A percentile compares a stretch with the other conserved stretches of the same genome.
These are phyloP conservation scores for Daedaleopsis sinensis DNA, from an alignment of 768 basidiomycete species.

Conservation along the genomic window DNA sequence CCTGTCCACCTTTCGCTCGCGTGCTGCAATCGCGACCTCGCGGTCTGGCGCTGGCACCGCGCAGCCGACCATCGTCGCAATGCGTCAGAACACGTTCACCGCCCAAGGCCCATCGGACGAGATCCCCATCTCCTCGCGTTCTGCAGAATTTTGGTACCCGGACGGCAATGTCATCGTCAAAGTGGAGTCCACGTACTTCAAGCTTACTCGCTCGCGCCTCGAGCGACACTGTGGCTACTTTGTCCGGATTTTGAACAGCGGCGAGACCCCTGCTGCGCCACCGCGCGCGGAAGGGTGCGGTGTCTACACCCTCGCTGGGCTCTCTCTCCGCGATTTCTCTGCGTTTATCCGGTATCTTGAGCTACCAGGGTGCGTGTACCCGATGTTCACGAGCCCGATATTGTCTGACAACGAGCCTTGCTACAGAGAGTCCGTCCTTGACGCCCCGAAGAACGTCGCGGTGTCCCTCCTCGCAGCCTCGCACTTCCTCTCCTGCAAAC, in stretches of 20 bases:
- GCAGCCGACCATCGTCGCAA: too few relatives aligned
- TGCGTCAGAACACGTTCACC: too few relatives aligned
- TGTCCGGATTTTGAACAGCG: neutral
- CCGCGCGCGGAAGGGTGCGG: neutral
- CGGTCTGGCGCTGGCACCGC: too few relatives aligned
- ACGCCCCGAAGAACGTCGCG: neutral
- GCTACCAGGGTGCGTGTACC: neutral
- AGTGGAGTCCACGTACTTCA: conserved; percentile 33
- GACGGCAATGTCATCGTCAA: conserved; percentile 40
- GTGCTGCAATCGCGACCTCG: too few relatives aligned
- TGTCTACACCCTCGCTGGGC: neutral
- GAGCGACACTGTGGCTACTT: conserved; percentile 36
- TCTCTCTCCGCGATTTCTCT: neutral
- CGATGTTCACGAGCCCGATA: neutral
- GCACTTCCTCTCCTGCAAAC: neutral
- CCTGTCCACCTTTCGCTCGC: too few relatives aligned
- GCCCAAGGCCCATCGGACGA: too few relatives aligned
- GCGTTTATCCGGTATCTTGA: neutral
- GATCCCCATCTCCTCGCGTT: neutral
- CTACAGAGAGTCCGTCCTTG: neutral
- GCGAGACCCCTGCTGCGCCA: neutral
- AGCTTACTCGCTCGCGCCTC: conserved; percentile 37
- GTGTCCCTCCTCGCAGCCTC: neutral
- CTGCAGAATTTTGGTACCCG: conserved; percentile 33
- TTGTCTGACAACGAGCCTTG: neutral